Percentiles rank a stretch among this genome's conserved stretches.
Evolutionary conservation across 1,139 yeast species (phyloP).

Genomic region (Kurtzmaniella natalensis): DNA sequence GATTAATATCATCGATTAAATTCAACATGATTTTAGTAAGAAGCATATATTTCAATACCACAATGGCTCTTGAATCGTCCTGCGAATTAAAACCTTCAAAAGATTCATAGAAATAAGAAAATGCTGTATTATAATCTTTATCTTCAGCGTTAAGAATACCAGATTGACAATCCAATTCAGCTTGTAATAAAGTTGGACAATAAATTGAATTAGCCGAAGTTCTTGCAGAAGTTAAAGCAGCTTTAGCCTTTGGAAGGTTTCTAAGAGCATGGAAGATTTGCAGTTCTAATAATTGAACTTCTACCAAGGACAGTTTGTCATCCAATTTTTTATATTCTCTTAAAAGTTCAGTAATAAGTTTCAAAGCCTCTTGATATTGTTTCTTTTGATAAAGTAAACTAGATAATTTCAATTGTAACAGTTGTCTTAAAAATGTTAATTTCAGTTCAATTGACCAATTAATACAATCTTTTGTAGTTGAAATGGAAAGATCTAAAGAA

Average conservation of each 20-base stretch:
- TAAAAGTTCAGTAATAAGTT: slow-evolving; percentile 66
- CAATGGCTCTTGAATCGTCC: slow-evolving; percentile 65
- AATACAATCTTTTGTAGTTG: slow-evolving; percentile 72
- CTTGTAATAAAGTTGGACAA: slow-evolving; percentile 92
- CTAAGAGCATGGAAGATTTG: slow-evolving; percentile 88
- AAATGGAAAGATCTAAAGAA: slow-evolving; percentile 67
- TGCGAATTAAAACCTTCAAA: slow-evolving; percentile 77
- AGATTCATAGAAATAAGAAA: slow-evolving; percentile 90
- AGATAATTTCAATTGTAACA: slow-evolving; percentile 79
- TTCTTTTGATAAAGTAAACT: slow-evolving; percentile 66
- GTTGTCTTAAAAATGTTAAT: slow-evolving; percentile 84
- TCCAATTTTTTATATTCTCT: slow-evolving; percentile 89
- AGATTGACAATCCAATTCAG: slow-evolving; percentile 91
- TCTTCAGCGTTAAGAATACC: slow-evolving; percentile 97
- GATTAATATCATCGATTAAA: slow-evolving; percentile 78
- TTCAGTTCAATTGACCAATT: slow-evolving; percentile 85
- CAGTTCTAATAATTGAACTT: slow-evolving; percentile 88
- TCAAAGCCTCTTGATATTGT: slow-evolving; percentile 66
- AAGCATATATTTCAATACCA: slow-evolving; percentile 86
- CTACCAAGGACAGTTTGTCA: slow-evolving; percentile 92
- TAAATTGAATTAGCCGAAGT: slow-evolving; percentile 95
- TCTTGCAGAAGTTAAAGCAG: slow-evolving; percentile 91
- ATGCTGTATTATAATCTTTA: slow-evolving; percentile 93
- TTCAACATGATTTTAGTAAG: slow-evolving; percentile 92
- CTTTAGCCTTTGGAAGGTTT: slow-evolving; percentile 88